Evolutionary conservation across 2,329 filamentous ascomycete genomes (phyloP).

Genomic region (Fusarium sacchari): DNA sequence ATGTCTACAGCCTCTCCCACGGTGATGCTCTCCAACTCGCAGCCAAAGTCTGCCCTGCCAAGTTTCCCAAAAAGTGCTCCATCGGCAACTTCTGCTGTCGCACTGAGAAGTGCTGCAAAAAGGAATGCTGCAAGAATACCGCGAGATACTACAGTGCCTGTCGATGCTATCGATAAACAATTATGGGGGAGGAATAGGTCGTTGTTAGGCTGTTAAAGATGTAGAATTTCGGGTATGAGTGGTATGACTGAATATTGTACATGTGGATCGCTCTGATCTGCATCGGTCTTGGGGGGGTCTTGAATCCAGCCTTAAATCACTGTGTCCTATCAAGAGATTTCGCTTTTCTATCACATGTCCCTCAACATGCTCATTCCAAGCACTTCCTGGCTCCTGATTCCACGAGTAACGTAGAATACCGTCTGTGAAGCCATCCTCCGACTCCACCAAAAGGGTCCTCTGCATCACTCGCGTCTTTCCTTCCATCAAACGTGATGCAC

Average conservation of each 20-base stretch:
- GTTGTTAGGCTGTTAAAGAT: neutral
- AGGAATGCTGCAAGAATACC: slow-evolving; percentile 25
- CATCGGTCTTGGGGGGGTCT: no score
- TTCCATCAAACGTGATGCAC: slow-evolving; percentile 28
- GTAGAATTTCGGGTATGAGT: no score
- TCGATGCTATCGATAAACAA: neutral
- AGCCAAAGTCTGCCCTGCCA: slow-evolving; percentile 16
- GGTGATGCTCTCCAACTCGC: neutral
- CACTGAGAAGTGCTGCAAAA: slow-evolving; percentile 21
- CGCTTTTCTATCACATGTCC: neutral
- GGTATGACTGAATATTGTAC: neutral
- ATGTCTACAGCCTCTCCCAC: neutral
- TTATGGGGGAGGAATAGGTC: no score
- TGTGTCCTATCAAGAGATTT: neutral
- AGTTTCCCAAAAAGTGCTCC: slow-evolving; percentile 15
- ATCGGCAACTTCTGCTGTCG: slow-evolving; percentile 11
- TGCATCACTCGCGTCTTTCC: slow-evolving; percentile 9
- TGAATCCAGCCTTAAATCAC: neutral
- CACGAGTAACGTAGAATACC: slow-evolving; percentile 27
- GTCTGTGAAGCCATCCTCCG: slow-evolving; percentile 30
- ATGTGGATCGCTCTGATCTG: neutral
- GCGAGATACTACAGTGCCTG: slow-evolving; percentile 10
- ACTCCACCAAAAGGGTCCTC: slow-evolving; percentile 30
- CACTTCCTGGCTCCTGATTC: slow-evolving; percentile 38
- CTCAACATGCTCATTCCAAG: neutral